Evolutionary conservation across 1,284 basidiomycete species (phyloP), one percentile per base, ranked within the genome.

Genomic region (Vanrija sp.): DNA sequence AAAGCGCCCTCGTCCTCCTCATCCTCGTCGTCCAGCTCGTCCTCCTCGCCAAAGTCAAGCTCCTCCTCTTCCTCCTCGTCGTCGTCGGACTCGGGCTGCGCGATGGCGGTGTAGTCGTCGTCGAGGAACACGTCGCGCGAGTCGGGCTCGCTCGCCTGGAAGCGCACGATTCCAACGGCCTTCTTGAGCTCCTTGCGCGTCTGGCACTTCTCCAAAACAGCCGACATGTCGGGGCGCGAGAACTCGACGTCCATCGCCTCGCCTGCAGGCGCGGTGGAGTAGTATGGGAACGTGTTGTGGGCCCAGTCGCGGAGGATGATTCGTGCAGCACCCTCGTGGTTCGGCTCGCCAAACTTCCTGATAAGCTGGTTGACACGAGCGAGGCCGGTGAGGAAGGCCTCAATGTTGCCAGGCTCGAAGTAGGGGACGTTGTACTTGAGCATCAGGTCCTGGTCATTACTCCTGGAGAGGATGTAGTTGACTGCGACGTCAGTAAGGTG

Each of bases 301-400:
- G 83, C 86, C 94, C 94, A 98, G 77, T 98, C 94, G 25, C 89
- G 86, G 43, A 98, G 81, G 42, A 98, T 80, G 51, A 87, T 82
- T 23, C 90, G 86, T 9, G 90, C 88, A 2, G 93, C 89, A 21
- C 85, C 85, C 12, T 85, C 82, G 54, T 91, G 77, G 74, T 98
- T 93, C 44, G 85, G 81, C 49, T 89, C 91, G 63, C 84, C 86
- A 84, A 52, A 51, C 82, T 89, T 93, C 77, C 87, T 89, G n/a
- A 93, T 79, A 34, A 91, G 81, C 49, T 87, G 86, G 55, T 85
- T 82, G 14, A 86, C 82, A 42, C 93, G 85, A 1, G 94, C 92
- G 38, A 97, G 80, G 51, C 86, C 85, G 38, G 87, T 83, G 39
- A 98, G 80, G 81, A 98, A 94, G 0, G 86, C 84, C 48, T 83